Conservation (phyloP, 2,329 filamentous ascomycete species). For the Penicillium nordicum region DNA sequence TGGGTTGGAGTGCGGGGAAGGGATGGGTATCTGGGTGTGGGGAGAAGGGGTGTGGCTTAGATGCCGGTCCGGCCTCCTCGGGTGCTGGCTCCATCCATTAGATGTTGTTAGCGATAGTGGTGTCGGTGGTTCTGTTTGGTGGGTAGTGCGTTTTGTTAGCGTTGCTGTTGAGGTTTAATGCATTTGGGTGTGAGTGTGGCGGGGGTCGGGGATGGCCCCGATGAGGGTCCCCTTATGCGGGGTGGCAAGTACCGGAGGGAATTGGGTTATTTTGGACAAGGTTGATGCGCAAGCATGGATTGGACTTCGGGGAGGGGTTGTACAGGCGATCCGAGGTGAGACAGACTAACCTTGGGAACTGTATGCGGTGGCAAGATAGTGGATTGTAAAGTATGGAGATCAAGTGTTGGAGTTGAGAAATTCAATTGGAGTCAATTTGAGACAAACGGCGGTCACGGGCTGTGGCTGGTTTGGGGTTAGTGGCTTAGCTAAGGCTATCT, state of each 20-base stretch:
- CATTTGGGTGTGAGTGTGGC: neutral
- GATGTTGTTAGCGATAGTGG: conserved; percentile 16
- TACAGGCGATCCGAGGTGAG: neutral
- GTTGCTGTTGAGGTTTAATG: neutral
- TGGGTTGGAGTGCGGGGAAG: conserved; percentile 1
- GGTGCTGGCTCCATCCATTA: conserved; percentile 44
- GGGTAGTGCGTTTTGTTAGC: neutral
- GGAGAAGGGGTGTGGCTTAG: conserved; percentile 27
- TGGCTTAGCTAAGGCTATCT: conserved; percentile 1
- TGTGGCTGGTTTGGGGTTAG: neutral
- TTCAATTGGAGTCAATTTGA: conserved; percentile 1
- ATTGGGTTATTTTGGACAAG: neutral
- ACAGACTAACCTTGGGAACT: conserved; percentile 3
- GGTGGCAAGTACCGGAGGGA: neutral
- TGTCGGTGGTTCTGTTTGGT: neutral
- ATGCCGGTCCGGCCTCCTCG: conserved; percentile 36
- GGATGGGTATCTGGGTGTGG: conserved; percentile 4
- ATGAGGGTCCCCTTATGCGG: neutral
- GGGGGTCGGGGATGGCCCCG: neutral
- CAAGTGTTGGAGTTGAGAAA: neutral
- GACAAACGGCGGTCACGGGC: conserved; percentile 2
- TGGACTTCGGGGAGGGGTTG: neutral
- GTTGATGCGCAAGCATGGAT: neutral
- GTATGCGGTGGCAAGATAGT: neutral
- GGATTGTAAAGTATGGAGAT: neutral